Conservation (phyloP, 768 basidiomycete genomes). For the Leucocoprinus sp. region DNA sequence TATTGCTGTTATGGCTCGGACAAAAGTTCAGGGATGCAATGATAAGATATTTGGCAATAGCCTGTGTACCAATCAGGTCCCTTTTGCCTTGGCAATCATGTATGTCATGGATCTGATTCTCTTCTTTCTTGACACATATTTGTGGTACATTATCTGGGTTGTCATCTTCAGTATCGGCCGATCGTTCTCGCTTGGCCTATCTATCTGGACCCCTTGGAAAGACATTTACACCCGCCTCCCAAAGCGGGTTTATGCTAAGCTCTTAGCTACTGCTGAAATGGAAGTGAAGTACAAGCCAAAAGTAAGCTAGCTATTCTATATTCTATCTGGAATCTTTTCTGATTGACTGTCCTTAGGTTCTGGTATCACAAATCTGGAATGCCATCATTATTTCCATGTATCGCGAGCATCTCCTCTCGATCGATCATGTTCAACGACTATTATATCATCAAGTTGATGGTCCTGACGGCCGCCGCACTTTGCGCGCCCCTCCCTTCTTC, state of each 20-base stretch:
- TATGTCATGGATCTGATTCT: slow-evolving; percentile 96
- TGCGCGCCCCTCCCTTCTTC: slow-evolving; percentile 97
- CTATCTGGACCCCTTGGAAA: slow-evolving; percentile 99
- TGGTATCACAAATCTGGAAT: slow-evolving; percentile 99
- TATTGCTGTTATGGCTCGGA: slow-evolving; percentile 93
- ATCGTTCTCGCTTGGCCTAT: slow-evolving; percentile 87
- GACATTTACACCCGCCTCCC: slow-evolving; percentile 94
- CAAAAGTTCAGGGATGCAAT: slow-evolving; percentile 83
- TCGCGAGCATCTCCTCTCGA: slow-evolving; percentile 93
- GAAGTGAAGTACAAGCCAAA: slow-evolving; percentile 99
- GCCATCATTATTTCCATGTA: slow-evolving; percentile 99
- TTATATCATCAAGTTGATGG: slow-evolving; percentile 96
- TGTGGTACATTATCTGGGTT: slow-evolving; percentile 99
- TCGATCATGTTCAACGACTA: slow-evolving; percentile 95
- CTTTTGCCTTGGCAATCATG: slow-evolving; percentile 96
- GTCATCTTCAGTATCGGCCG: slow-evolving; percentile 89
- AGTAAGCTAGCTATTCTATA: slow-evolving; percentile 12
- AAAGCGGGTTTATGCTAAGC: slow-evolving; percentile 96
- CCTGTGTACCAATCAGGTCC: slow-evolving; percentile 87
- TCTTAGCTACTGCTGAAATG: slow-evolving; percentile 95
- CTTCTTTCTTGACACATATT: slow-evolving; percentile 99
- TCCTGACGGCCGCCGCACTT: slow-evolving; percentile 79
- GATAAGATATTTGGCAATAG: slow-evolving; percentile 76
- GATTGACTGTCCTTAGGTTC: slow-evolving; percentile 33
- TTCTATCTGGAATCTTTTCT: not conserved